phyloP scores from a whole-genome alignment of 495 filamentous ascomycete genomes.

The Tuber melanosporum region DNA sequence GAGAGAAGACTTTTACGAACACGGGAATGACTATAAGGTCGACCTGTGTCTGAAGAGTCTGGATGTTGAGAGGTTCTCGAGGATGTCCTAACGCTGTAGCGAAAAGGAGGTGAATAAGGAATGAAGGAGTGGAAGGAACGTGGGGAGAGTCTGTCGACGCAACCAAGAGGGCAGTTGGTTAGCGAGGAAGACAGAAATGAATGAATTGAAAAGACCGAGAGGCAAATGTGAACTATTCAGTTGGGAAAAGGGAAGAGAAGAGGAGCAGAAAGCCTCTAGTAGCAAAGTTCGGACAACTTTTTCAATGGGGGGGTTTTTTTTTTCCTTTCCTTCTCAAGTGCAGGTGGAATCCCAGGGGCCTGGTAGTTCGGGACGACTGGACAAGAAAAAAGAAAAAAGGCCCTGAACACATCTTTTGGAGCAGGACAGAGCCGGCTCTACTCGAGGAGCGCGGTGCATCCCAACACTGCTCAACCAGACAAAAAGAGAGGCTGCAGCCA shows the following conservation, averaged over 20 bases:
- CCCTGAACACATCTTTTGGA: constrained; percentile 22
- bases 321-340: background rate
- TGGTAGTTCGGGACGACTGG: constrained; percentile 1
- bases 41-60: constrained; percentile 39
- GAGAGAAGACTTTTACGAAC: constrained; percentile 32
- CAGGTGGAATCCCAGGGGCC: constrained; percentile 3
- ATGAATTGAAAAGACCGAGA: constrained; percentile 39
- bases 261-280: constrained; percentile 32
- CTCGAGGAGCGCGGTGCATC: constrained; percentile 31
- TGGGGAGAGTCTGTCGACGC: constrained; percentile 40
- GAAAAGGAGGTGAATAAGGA: constrained; percentile 42
- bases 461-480: constrained; percentile 37
- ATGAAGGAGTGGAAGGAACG: constrained; percentile 42
- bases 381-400: constrained; percentile 24
- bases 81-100: constrained; percentile 34
- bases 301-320: constrained; percentile 27
- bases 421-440: background rate
- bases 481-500: constrained; percentile 18
- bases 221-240: constrained; percentile 37
- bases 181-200: constrained; percentile 37
- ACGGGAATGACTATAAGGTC: constrained; percentile 41
- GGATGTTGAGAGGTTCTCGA: constrained; percentile 40
- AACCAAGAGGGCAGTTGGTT: constrained; percentile 36
- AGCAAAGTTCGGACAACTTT: constrained; percentile 20
- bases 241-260: constrained; percentile 31